Base-by-base conservation (phyloP, 73 alveolate species). In the Paramecium pentaurelia region DNA sequence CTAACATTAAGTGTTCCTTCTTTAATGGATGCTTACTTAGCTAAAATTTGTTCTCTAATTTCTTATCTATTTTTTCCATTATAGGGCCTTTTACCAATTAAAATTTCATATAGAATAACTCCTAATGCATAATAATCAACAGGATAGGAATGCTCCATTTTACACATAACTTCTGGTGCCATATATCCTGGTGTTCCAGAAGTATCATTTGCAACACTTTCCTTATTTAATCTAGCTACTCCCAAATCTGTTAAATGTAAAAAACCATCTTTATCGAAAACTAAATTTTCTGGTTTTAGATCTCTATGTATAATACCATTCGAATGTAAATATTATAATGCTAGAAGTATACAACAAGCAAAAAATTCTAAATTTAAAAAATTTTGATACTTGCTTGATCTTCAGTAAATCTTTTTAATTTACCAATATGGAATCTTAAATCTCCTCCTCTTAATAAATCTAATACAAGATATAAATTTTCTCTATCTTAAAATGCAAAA, bases 171-270 rank as follows among this genome's bases (percentile, higher is more conserved):
- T 71, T 94, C 97, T 4, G 97, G 97, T 42, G 95, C 96, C 98
- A 95, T 96, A 93, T 94, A 93, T 86, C 99, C 99, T 49, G 98
- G 97, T 20, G 98, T 96, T 32, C 98, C 99, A 7, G 97, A 94
- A 38, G 98, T 95, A 40, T 92, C 97, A 85, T 73, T 93, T 47
- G 96, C 92, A 93, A 93, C 95, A 60, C 92, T 93, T 64, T 93
- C 92, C 80, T 85, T 91, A 92, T 87, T 71, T 87, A 94, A 84
- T 96, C 88, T 44, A 47, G 98, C 98, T 38, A 95, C 92, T 64
- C 97, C 97, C 60, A 95, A 86, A 93, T 95, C 98, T 22, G 98
- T 95, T 42, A 95, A 75, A 64, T 88, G 93, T 51, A 91, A 47
- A 94, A 88, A 95, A 18, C 98, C 98, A 22, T 92, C 86, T 12